Percentiles rank a stretch among this genome's conserved stretches.
Evolutionary conservation across 208 protist species (phyloP).

Genomic region (Leishmania major): DNA sequence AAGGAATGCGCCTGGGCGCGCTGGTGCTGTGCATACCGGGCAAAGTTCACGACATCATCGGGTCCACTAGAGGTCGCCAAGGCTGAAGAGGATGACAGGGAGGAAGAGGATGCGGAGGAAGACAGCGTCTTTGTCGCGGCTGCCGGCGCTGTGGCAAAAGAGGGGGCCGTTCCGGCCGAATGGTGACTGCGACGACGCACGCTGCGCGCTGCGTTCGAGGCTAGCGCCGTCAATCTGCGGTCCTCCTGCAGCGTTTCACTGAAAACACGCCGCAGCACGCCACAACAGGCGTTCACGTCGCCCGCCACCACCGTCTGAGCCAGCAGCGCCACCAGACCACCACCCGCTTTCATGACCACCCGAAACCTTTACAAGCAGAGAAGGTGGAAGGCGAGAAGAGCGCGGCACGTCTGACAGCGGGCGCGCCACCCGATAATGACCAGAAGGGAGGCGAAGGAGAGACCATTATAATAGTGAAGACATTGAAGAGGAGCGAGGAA

Average conservation of each 20-base stretch:
- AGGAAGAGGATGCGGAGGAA: conserved; percentile 16
- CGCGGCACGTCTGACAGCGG: neutral
- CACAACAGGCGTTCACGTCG: conserved; percentile 86
- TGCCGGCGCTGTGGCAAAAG: neutral
- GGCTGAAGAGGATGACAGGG: conserved; percentile 3
- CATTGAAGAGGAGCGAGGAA: neutral
- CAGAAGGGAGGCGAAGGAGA: neutral
- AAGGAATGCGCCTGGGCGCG: conserved; percentile 33
- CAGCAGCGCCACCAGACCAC: conserved; percentile 50
- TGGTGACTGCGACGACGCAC: neutral
- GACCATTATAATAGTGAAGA: too few species aligned
- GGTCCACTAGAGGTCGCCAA: neutral
- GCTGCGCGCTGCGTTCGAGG: neutral
- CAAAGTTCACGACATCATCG: conserved; percentile 31
- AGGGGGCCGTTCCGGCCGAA: neutral
- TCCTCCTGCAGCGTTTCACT: conserved; percentile 46
- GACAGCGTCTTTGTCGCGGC: neutral
- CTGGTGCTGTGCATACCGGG: conserved; percentile 28
- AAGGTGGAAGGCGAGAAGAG: neutral
- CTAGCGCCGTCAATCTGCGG: neutral
- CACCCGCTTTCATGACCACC: conserved; percentile 36
- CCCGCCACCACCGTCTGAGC: conserved; percentile 51
- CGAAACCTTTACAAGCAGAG: neutral
- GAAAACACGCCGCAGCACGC: conserved; percentile 69
- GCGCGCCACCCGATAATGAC: neutral